Percentiles rank a stretch among this genome's conserved stretches.
Evolutionary conservation across 331 rosid species (phyloP).

Genomic region (Malus hybrid): DNA sequence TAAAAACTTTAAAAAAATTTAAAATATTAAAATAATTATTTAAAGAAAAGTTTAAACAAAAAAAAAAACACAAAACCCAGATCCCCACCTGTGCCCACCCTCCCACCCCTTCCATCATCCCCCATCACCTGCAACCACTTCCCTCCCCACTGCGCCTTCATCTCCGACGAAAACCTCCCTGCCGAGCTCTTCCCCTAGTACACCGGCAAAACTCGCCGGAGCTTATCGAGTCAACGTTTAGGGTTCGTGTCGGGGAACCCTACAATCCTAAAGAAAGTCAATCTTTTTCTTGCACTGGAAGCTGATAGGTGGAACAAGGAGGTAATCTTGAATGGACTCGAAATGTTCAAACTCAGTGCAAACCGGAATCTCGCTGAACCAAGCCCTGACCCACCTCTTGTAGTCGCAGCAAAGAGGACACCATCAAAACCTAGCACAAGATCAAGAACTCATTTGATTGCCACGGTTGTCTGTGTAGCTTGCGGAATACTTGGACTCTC

Average conservation of each 20-base stretch:
- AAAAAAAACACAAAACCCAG: no score
- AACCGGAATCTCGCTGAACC: constrained; percentile 29
- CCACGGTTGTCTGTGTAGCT: constrained; percentile 7
- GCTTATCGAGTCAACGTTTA: no score
- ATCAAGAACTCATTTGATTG: not conserved
- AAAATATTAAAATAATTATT: no score
- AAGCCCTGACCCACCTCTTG: constrained; percentile 29
- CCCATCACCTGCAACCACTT: no score
- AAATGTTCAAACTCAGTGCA: constrained; percentile 44
- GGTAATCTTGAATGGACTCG: constrained; percentile 40
- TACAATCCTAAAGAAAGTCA: not conserved
- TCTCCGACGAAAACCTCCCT: no score
- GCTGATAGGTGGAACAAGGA: not conserved
- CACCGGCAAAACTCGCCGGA: no score
- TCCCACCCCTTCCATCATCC: no score
- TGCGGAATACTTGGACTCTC: constrained; percentile 7
- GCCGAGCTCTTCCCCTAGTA: no score
- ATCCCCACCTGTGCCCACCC: no score
- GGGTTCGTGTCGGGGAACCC: rapidly evolving
- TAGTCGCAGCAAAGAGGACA: not conserved
- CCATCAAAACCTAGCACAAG: not conserved
- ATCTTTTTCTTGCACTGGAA: constrained; percentile 25
- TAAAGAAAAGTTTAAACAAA: no score
- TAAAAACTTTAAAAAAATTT: no score
- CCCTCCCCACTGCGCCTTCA: no score